Base-by-base conservation (phyloP, 83 land plant species). In the Picea abies region DNA sequence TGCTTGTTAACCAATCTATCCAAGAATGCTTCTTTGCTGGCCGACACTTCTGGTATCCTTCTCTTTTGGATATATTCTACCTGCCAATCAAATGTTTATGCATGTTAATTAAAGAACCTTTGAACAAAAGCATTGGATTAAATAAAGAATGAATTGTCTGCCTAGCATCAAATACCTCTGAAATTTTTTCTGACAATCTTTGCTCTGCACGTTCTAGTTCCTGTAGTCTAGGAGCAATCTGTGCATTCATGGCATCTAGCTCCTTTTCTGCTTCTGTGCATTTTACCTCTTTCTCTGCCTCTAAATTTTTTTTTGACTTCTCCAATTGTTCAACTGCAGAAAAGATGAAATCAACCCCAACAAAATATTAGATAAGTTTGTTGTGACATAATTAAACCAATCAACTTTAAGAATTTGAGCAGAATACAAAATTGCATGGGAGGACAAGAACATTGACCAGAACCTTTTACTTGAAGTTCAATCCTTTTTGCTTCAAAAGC, bases 391-490 rank as follows among this genome's bases (percentile, higher is more conserved):
- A n/a, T 32, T 4, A 39, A 65, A 44, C 10, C 4, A 63, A 64
- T 37, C 41, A 25, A 58, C 16, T 12, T 20, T 14, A 39, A 4
- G 76, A 63, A n/a, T 63, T 61, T n/a, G 15, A 20, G 39, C 44
- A 25, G 35, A 17, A 6, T 26, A 9, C 14, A 29, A 20, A 15
- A 19, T 52, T 41, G 78, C 29, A 15, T 9, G 49, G 15, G 12
- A 44, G 26, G 12, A 76, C 62, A 8, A 72, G 16, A n/a, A 49
- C 25, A 60, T 52, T 23, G 60, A 12, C 19, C 8, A 29, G n/a
- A 60, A 86, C 93, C 90, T 91, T 84, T 88, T 15, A 81, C 83
- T 83, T 88, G 84, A 72, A 23, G 62, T 81, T 91, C 91, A 79
- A 81, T 52, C 12, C 88, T 63, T 76, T 86, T 86, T 15, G 87